Conservation (phyloP, 2,329 filamentous ascomycete species). For the Pseudodiploospora longispora region DNA sequence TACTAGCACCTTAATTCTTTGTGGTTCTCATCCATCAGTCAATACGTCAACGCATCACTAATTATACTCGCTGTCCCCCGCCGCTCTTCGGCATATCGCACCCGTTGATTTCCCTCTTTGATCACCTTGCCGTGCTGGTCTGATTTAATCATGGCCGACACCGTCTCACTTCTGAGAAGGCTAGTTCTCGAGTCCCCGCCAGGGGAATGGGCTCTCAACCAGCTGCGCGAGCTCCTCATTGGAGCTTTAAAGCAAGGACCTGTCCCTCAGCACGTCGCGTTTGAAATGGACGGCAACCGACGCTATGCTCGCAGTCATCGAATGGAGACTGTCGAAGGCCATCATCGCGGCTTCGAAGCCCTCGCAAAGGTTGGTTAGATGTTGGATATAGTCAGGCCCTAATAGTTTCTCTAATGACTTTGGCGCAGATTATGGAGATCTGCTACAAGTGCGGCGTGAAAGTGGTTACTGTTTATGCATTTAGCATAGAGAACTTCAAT, state of each 20-base stretch:
- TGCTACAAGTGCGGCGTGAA: constrained; percentile 97
- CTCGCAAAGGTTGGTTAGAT: constrained; percentile 66
- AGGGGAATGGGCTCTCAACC: constrained; percentile 77
- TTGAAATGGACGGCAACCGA: constrained; percentile 98
- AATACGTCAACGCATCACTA: constrained; percentile 1
- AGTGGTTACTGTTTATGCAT: constrained; percentile 95
- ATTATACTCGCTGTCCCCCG: background rate
- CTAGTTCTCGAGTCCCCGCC: constrained; percentile 87
- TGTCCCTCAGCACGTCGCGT: constrained; percentile 92
- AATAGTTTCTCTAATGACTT: constrained; percentile 6
- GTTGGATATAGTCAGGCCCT: background rate
- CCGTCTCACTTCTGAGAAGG: constrained; percentile 41
- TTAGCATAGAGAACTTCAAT: constrained; percentile 99
- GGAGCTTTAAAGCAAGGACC: constrained; percentile 83
- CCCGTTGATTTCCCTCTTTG: background rate
- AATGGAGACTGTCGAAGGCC: constrained; percentile 94
- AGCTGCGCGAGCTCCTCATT: constrained; percentile 76
- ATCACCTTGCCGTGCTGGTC: background rate
- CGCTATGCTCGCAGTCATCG: constrained; percentile 83
- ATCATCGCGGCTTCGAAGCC: constrained; percentile 92
- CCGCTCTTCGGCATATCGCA: constrained; percentile 1
- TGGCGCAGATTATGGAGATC: constrained; percentile 73
- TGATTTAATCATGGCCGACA: constrained; percentile 39
- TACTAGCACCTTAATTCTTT: constrained; percentile 4
- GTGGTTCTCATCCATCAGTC: constrained; percentile 4